phyloP scores from a whole-genome alignment of 1,139 yeast species.

The Suhomyces yuchorum region DNA sequence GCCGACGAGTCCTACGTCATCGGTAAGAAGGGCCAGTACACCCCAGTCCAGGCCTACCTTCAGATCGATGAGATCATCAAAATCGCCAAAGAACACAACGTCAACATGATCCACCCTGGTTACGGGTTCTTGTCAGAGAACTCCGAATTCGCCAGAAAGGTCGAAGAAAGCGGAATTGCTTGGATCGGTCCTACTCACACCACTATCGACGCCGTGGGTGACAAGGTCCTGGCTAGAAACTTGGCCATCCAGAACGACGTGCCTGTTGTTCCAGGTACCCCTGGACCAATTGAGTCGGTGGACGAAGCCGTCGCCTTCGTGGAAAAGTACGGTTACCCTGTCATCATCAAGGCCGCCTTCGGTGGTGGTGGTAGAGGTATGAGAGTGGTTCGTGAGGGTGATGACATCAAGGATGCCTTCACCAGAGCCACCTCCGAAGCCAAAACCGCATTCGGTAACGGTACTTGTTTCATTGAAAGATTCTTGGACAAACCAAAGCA shows the following conservation, averaged over 20 bases:
- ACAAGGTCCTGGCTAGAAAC: conserved; percentile 91
- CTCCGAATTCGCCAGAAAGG: conserved; percentile 91
- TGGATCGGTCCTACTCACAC: conserved; percentile 94
- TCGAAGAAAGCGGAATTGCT: conserved; percentile 85
- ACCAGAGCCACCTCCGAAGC: conserved; percentile 95
- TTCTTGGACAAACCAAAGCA: conserved; percentile 95
- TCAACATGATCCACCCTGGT: conserved; percentile 98
- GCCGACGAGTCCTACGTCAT: conserved; percentile 93
- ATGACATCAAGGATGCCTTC: conserved; percentile 88
- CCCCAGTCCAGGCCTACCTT: conserved; percentile 95
- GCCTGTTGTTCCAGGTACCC: conserved; percentile 97
- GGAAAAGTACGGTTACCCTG: conserved; percentile 85
- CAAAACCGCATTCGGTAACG: conserved; percentile 91
- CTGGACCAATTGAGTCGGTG: conserved; percentile 87
- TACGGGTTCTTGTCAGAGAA: conserved; percentile 96
- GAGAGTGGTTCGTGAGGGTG: conserved; percentile 98
- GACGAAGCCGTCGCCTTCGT: conserved; percentile 82
- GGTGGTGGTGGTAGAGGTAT: conserved; percentile 99
- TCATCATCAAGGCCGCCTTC: conserved; percentile 96
- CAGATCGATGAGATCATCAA: conserved; percentile 93
- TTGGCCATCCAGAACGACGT: conserved; percentile 82
- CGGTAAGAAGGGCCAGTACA: conserved; percentile 84
- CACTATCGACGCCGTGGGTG: conserved; percentile 97
- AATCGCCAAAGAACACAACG: conserved; percentile 85
- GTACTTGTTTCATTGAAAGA: conserved; percentile 96